Evolutionary conservation across 1,284 basidiomycete genomes (phyloP), one percentile per base, ranked within the genome.

Genomic region (Laetiporus sulphureus): DNA sequence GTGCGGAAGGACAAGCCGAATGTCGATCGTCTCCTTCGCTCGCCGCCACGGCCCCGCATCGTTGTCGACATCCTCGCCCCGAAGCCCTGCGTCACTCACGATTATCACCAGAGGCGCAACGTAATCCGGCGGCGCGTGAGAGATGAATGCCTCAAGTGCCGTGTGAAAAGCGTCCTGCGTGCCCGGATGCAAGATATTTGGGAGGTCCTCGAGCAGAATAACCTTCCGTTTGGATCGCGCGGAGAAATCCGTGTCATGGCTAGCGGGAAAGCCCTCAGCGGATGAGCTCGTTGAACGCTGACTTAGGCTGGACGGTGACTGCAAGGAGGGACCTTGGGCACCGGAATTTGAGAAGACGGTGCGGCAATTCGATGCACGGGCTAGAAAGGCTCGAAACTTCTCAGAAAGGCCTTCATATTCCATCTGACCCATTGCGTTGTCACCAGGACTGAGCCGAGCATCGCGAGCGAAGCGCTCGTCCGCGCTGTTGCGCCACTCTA

Each of bases 141-240:
- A 30, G 11, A 80, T 75, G 36, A 88, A 71, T 0, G 72, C 63
- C 19, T 76, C 64, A 0, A 99, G 62, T 0, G 83, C 72, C 0
- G 73, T 66, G 50, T 96, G 91, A 56, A 98, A 94, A 1, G 78
- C 73, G 3, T 71, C 63, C 48, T 84, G 83, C 0, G 89, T 94
- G 2, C 73, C 66, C 1, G 72, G 62, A 56, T 94, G 87, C 4
- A 89, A 66, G 32, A 98, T 73, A 57, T 98, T 97, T 0, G 95
- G 95, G 3, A 98, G 72, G 46, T 97, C 91, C 60, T 97, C 93
- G 6, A 99, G 69, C 5, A 99, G 76, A 38, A 99, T 76, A 4
- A 95, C 56, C 36, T 76, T 75, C 6, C 67, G 67, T 34, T 62
- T 68, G 1, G 46, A 32, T 11, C 42, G 13, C 16, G 33, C 32